Base-by-base conservation (phyloP, 495 filamentous ascomycete species). In the Trichoderma gamsii region DNA sequence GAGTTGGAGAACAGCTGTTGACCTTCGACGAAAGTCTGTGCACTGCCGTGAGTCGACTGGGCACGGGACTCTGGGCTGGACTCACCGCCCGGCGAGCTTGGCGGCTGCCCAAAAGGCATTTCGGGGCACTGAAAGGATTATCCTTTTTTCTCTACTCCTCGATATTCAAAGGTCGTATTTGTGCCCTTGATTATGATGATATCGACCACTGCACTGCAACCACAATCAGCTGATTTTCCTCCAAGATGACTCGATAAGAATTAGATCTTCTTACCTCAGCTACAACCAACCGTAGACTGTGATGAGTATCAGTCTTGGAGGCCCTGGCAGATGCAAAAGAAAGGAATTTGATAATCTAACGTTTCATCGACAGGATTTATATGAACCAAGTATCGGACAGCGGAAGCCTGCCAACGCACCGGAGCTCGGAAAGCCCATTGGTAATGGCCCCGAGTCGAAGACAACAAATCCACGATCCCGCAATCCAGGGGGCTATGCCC, bases 51-150 rank as follows among this genome's bases (percentile, higher is more conserved):
- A 21, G 64, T 9, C 11, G 64, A 46, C 25, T 65, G 38, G 4
- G 64, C 21, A 27, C 41, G 38, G n/a, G 64, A 41, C 64, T 35
- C 61, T 11, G 61, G 29, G 25, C 61, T 41, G 16, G 27, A 18
- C 4, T 65, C 64, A 23, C 38, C 64, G 38, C 63, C 63, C 29
- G 15, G 59, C 3, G 59, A 15, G 16, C 23, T n/a, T 23, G 64
- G 35, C 11, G 18, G 64, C 25, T 65, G 64, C 41, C 64, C 41
- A 25, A 63, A 63, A 23, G 59, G 23, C 59, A 63, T 63, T 15
- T 38, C 35, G 35, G 5, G 35, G 35, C 35, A 38, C 35, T 7
- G 35, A 9, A 38, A 9, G 35, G 35, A 38, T 7, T 38, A 38
- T 38, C 35, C 5, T 38, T 38, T 38, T 38, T 38, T 5, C 35